Percentiles rank a stretch among this genome's conserved stretches.
Evolutionary conservation across 2,329 filamentous ascomycete genomes (phyloP).

Genomic region (Parascedosporium putredinis): DNA sequence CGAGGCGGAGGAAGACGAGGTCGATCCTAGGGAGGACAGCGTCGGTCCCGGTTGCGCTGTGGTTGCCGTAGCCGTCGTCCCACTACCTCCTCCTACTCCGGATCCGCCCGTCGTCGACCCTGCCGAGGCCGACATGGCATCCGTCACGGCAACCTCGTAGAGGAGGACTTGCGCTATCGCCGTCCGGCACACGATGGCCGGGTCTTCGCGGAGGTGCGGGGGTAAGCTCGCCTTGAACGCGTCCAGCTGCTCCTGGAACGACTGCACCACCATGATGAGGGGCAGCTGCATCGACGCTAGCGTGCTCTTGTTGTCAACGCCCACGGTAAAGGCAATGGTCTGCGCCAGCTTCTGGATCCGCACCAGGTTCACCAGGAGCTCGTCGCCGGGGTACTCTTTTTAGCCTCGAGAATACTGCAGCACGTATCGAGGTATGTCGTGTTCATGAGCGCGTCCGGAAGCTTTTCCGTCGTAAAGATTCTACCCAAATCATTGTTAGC

Average conservation of each 20-base stretch:
- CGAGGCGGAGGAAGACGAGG: conserved; percentile 18
- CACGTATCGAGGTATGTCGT: conserved; percentile 32
- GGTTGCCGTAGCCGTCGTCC: too few relatives aligned
- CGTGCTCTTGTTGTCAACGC: conserved; percentile 16
- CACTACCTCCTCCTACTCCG: too few relatives aligned
- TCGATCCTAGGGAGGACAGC: too few relatives aligned
- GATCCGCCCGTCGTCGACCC: too few relatives aligned
- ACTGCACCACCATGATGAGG: conserved; percentile 29
- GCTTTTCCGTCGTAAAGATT: conserved; percentile 34
- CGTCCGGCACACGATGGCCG: conserved; percentile 27
- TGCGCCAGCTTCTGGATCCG: conserved; percentile 38
- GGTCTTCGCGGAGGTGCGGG: conserved; percentile 21
- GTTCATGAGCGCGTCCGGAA: conserved; percentile 37
- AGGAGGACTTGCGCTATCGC: conserved; percentile 35
- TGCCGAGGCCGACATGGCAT: conserved; percentile 11
- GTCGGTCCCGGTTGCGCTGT: too few relatives aligned
- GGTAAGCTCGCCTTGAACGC: conserved; percentile 26
- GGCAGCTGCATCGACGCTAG: conserved; percentile 26
- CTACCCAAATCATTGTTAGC: conserved; percentile 8
- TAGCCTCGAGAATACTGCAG: conserved; percentile 29
- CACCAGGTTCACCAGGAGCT: conserved; percentile 33
- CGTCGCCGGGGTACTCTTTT: conserved; percentile 31
- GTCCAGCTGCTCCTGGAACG: conserved; percentile 33
- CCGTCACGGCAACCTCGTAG: conserved; percentile 34
- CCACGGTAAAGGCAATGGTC: conserved; percentile 31